Percentiles rank a stretch among this genome's conserved stretches.
Evolutionary conservation across 2,329 filamentous ascomycete species (phyloP).

Genomic region (Botrytis deweyae): DNA sequence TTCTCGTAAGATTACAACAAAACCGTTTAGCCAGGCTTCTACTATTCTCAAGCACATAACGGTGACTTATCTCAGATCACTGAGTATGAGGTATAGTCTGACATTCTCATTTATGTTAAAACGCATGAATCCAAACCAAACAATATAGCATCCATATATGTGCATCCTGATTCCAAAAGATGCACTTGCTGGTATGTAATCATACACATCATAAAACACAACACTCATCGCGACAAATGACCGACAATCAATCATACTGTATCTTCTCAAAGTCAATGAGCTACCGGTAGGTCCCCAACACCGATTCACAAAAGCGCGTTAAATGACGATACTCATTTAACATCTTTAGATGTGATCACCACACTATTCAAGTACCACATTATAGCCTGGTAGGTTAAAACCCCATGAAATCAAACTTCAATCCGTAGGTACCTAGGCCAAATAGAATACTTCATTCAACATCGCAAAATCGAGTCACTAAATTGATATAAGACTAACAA

Average conservation of each 20-base stretch:
- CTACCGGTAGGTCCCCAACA: background rate
- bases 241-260: too few species aligned
- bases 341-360: background rate
- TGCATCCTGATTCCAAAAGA: background rate
- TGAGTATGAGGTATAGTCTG: background rate
- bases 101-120: background rate
- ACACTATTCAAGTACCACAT: background rate
- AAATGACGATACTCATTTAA: background rate
- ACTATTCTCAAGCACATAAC: background rate
- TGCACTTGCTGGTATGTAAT: background rate
- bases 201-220: background rate
- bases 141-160: background rate
- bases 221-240: fast-evolving
- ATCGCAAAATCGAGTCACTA: too few species aligned
- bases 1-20: background rate
- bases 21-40: background rate
- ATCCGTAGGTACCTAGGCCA: too few species aligned
- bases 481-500: too few species aligned
- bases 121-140: background rate
- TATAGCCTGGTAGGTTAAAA: too few species aligned
- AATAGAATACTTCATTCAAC: too few species aligned
- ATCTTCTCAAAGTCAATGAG: background rate
- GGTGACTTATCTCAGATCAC: background rate
- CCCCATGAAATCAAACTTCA: too few species aligned
- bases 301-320: background rate